Conservation (phyloP, 176 grass and related monocot species). For the Avena insularis region DNA sequence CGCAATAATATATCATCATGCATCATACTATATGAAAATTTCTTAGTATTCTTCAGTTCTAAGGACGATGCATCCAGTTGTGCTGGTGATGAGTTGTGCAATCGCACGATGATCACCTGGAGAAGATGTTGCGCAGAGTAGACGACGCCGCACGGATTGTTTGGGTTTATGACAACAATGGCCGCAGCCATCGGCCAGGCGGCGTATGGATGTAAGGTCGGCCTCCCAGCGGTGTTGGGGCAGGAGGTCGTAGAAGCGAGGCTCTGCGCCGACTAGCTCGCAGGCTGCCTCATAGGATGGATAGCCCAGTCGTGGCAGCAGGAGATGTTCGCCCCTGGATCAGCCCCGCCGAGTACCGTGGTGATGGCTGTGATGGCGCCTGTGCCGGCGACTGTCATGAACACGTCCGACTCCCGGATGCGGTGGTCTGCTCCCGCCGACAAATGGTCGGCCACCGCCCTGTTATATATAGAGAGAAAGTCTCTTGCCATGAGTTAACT, state of each 20-base stretch:
- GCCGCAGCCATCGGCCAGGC: constrained; percentile 43
- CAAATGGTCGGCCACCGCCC: constrained; percentile 63
- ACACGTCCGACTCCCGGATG: constrained; percentile 58
- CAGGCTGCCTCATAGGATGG: constrained; percentile 72
- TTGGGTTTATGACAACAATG: constrained; percentile 88
- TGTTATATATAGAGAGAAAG: constrained; percentile 28
- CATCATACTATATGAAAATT: too few relatives aligned
- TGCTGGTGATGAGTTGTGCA: not conserved
- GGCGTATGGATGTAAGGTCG: constrained; percentile 51
- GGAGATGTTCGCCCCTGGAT: constrained; percentile 50
- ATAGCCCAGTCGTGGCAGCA: constrained; percentile 77
- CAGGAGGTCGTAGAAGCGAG: constrained; percentile 75
- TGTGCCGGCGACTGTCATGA: constrained; percentile 63
- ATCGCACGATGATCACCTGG: constrained; percentile 33
- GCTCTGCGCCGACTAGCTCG: constrained; percentile 64
- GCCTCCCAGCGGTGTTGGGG: constrained; percentile 59
- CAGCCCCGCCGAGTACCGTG: constrained; percentile 64
- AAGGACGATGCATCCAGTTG: not conserved
- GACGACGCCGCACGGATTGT: constrained; percentile 75
- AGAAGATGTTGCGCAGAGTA: constrained; percentile 66
- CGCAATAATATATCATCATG: too few relatives aligned
- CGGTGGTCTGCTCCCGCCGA: constrained; percentile 47
- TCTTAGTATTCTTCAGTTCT: not conserved
- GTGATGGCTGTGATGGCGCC: constrained; percentile 66
- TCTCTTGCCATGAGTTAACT: not conserved